Evolutionary conservation across 805 yeast species (phyloP).

Genomic region (Candida endomychidarum): DNA sequence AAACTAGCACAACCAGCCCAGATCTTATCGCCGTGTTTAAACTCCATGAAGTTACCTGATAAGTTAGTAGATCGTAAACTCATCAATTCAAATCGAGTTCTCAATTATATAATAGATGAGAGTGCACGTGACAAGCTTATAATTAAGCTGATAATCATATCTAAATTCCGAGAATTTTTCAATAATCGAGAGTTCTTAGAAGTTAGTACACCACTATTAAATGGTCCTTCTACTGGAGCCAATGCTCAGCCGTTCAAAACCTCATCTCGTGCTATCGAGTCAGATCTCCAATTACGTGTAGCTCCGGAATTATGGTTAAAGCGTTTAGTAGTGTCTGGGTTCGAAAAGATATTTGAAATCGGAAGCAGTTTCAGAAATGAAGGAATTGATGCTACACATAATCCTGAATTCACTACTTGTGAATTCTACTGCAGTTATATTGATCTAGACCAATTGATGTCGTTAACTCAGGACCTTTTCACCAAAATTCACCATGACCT

Average conservation of each 20-base stretch:
- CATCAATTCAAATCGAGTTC: slow-evolving; percentile 65
- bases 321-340: slow-evolving; percentile 76
- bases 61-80: slow-evolving; percentile 53
- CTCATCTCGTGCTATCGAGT: slow-evolving; percentile 21
- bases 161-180: slow-evolving; percentile 58
- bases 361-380: slow-evolving; percentile 89
- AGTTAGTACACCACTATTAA: slow-evolving; percentile 85
- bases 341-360: slow-evolving; percentile 83
- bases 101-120: slow-evolving; percentile 67
- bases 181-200: slow-evolving; percentile 61
- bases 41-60: slow-evolving; percentile 50
- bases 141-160: slow-evolving; percentile 56
- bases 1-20: slow-evolving; percentile 50
- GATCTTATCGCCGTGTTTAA: slow-evolving; percentile 66
- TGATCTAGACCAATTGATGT: slow-evolving; percentile 64
- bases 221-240: slow-evolving; percentile 82
- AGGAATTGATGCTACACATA: slow-evolving; percentile 89
- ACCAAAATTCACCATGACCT: slow-evolving; percentile 36
- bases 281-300: slow-evolving; percentile 59
- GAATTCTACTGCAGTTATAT: slow-evolving; percentile 83
- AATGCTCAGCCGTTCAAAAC: slow-evolving; percentile 87
- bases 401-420: slow-evolving; percentile 89
- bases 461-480: slow-evolving; percentile 60
- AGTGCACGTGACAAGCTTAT: slow-evolving; percentile 46
- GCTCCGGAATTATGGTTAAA: slow-evolving; percentile 97